Evolutionary conservation across 805 yeast species (phyloP), one percentile per base, ranked within the genome.

Genomic region (Candida germanica): DNA sequence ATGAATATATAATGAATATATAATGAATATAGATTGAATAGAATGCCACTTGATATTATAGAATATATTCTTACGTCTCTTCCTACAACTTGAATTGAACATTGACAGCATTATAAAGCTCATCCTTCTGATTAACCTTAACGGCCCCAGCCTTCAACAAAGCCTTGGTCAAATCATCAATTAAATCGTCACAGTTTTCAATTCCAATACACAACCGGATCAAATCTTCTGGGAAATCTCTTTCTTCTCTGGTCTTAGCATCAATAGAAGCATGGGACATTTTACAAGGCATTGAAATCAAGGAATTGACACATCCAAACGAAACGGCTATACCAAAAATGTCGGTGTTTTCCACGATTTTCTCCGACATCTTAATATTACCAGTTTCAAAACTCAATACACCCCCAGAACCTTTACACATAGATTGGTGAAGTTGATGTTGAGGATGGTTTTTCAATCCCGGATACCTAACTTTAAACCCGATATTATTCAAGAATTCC

Each of bases 231-330:
- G 96, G 96, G 64, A 89, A 80, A 29, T 80, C 87, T 58, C 98
- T 79, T 58, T 84, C 94, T 32, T 80, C 80, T 59, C 97, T 79
- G 3, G 87, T 80, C 53, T 85, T 78, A 17, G 88, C 83, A 49
- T 88, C 96, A 44, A 89, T 89, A 3, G 96, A 83, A n/a, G 97
- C 97, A 56, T 89, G 98, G 5, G 96, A 86, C 97, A 89, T 89
- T 59, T 77, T 77, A 60, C 97, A 87, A 11, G 98, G 98, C 80
- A 89, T 76, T 26, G 96, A 87, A 39, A 89, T 87, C 54, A 89
- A 71, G 12, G 95, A 85, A 67, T 87, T 87, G 42, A 91, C 96
- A 58, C 95, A 84, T 15, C 98, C 98, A 62, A 89, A 89, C 8
- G 95, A 84, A 6, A 89, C 97, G 5, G 95, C 86, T 46, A 89